Conservation (phyloP, 2,329 filamentous ascomycete species). For the Magnaporthales sp. region DNA sequence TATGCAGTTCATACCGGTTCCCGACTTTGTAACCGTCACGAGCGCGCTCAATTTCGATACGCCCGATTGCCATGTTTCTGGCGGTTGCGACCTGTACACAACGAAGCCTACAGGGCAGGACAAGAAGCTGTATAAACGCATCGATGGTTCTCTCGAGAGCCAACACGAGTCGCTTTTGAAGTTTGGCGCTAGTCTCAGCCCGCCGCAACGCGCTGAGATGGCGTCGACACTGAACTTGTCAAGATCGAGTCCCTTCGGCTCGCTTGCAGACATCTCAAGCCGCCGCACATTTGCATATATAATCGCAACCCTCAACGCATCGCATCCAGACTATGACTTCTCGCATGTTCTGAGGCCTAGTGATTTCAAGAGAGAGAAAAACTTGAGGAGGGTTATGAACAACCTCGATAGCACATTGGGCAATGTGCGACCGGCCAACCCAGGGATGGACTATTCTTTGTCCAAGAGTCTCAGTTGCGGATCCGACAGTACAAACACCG, state of each 20-base stretch:
- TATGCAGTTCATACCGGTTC: conserved; percentile 76
- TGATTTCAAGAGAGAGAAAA: conserved; percentile 82
- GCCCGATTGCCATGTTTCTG: conserved; percentile 82
- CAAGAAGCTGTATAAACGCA: conserved; percentile 95
- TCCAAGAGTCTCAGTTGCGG: conserved; percentile 19
- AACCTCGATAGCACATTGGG: conserved; percentile 80
- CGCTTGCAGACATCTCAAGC: conserved; percentile 78
- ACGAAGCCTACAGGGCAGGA: conserved; percentile 92
- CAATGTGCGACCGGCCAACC: conserved; percentile 65
- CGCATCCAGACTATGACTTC: conserved; percentile 95
- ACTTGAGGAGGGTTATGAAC: conserved; percentile 72
- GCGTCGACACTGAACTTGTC: conserved; percentile 65
- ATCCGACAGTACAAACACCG: conserved; percentile 32
- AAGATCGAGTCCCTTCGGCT: conserved; percentile 84
- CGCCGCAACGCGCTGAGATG: conserved; percentile 66
- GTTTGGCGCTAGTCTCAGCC: conserved; percentile 78
- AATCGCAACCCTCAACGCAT: conserved; percentile 93
- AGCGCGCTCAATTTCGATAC: conserved; percentile 94
- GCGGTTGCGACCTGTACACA: conserved; percentile 93
- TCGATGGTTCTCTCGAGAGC: conserved; percentile 82
- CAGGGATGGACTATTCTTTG: conserved; percentile 29
- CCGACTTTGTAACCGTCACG: conserved; percentile 85
- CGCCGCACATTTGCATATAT: conserved; percentile 91
- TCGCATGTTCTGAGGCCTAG: conserved; percentile 80
- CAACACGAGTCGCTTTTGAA: conserved; percentile 85